Conservation (phyloP, 352 stramenopile species). For the Globisporangium cederbergense region DNA sequence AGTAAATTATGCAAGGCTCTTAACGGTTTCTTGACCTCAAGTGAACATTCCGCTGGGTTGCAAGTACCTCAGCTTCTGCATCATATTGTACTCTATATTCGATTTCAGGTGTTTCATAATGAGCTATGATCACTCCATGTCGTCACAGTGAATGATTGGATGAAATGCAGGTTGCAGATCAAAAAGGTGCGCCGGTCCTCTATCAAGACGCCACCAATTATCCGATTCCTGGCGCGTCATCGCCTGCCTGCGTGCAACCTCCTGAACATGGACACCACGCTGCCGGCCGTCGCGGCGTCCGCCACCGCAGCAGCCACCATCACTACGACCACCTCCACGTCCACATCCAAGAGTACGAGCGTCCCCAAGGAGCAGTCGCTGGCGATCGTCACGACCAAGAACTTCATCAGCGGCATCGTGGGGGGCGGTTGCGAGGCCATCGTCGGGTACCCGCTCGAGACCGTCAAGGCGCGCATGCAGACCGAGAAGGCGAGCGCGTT, state of each 20-base stretch:
- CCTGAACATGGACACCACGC: conserved; percentile 16
- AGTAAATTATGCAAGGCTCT: too few relatives aligned
- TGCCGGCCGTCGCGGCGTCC: conserved; percentile 13
- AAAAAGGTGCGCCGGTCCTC: background rate
- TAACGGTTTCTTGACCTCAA: too few relatives aligned
- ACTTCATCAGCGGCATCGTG: conserved; percentile 59
- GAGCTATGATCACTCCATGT: too few relatives aligned
- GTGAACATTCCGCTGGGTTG: too few relatives aligned
- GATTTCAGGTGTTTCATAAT: too few relatives aligned
- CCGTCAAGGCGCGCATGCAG: conserved; percentile 66
- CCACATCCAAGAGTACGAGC: background rate
- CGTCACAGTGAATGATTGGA: background rate
- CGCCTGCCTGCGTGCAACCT: background rate
- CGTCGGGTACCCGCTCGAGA: conserved; percentile 66
- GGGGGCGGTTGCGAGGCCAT: conserved; percentile 55
- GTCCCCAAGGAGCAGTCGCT: conserved; percentile 30
- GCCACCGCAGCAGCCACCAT: background rate
- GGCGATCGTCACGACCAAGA: conserved; percentile 50
- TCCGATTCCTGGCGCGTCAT: conserved; percentile 10
- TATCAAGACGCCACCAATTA: conserved; percentile 12
- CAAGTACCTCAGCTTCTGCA: too few relatives aligned
- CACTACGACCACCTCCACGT: background rate
- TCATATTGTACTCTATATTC: too few relatives aligned
- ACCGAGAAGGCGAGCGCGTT: conserved; percentile 45
- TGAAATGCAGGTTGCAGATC: conserved; percentile 9